Conservation (phyloP, 208 protist genomes). For the Trypanosoma melophagium region DNA sequence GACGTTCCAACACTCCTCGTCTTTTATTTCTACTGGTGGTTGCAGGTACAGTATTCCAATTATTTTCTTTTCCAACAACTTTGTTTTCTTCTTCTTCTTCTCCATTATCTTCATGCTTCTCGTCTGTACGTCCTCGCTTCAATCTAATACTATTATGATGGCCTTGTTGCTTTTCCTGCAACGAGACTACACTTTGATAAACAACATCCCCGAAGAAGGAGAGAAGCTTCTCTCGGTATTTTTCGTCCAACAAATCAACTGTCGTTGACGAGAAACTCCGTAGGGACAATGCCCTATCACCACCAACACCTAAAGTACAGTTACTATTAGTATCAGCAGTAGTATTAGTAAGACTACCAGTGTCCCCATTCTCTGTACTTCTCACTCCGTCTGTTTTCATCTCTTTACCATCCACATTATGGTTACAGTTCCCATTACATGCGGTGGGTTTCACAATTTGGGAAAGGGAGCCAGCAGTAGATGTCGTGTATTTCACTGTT, state of each 20-base stretch:
- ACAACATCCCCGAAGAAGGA: constrained; percentile 23
- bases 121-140: constrained; percentile 8
- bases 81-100: neutral
- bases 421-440: neutral
- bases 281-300: too few relatives aligned
- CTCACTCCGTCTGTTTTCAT: neutral
- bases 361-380: too few relatives aligned
- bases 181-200: constrained; percentile 17
- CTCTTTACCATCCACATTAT: neutral
- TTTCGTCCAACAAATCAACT: constrained; percentile 21
- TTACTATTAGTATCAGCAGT: too few relatives aligned
- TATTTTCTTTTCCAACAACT: neutral
- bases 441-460: neutral
- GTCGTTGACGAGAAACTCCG: neutral
- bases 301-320: too few relatives aligned
- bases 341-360: too few relatives aligned
- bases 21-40: neutral
- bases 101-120: neutral
- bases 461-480: constrained; percentile 21
- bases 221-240: constrained; percentile 13
- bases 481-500: constrained; percentile 32
- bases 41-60: too few relatives aligned
- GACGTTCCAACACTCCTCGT: constrained; percentile 33
- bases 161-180: neutral
- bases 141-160: neutral